A percentile compares a stretch with the other conserved stretches of the same genome.
These are phyloP conservation scores for Oligophagozyma castellii DNA, from an alignment of 1,139 yeast species.

Conservation along the genomic window DNA sequence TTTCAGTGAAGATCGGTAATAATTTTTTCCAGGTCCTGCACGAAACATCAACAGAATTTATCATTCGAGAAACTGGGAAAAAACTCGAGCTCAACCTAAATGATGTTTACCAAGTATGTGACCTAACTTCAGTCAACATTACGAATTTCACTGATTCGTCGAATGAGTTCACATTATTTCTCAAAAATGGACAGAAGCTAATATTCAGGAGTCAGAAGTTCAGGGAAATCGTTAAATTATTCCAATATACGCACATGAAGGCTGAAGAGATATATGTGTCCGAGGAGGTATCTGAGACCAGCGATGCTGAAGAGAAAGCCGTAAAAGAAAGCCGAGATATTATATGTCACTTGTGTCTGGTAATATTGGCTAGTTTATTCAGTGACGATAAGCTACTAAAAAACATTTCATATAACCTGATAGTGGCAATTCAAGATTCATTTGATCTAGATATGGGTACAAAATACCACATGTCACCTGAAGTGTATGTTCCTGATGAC, in stretches of 20 bases:
- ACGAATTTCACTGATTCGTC: slow-evolving; percentile 37
- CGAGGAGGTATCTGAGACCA: background rate
- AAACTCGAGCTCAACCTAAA: slow-evolving; percentile 27
- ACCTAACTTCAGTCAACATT: slow-evolving; percentile 39
- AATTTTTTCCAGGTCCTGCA: slow-evolving; percentile 44
- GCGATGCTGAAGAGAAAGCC: slow-evolving; percentile 3
- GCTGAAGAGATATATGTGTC: slow-evolving; percentile 30
- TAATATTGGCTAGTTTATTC: slow-evolving; percentile 54
- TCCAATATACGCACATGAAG: slow-evolving; percentile 45
- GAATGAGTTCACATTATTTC: slow-evolving; percentile 43
- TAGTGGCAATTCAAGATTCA: slow-evolving; percentile 48
- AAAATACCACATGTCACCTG: slow-evolving; percentile 41
- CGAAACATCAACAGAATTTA: slow-evolving; percentile 28
- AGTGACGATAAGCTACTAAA: slow-evolving; percentile 46
- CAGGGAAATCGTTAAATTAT: slow-evolving; percentile 51
- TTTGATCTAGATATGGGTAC: slow-evolving; percentile 53
- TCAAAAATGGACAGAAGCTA: slow-evolving; percentile 32
- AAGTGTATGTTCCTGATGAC: slow-evolving; percentile 61
- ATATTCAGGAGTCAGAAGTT: slow-evolving; percentile 46
- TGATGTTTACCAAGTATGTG: slow-evolving; percentile 39
- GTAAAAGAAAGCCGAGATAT: slow-evolving; percentile 13
- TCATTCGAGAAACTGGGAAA: slow-evolving; percentile 18
- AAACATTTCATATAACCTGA: slow-evolving; percentile 46
- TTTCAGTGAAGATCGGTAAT: slow-evolving; percentile 54
- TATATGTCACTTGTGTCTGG: slow-evolving; percentile 46